Evolutionary conservation across 495 filamentous ascomycete genomes (phyloP), one percentile per base, ranked within the genome.

Genomic region (Durotheca rogersii): DNA sequence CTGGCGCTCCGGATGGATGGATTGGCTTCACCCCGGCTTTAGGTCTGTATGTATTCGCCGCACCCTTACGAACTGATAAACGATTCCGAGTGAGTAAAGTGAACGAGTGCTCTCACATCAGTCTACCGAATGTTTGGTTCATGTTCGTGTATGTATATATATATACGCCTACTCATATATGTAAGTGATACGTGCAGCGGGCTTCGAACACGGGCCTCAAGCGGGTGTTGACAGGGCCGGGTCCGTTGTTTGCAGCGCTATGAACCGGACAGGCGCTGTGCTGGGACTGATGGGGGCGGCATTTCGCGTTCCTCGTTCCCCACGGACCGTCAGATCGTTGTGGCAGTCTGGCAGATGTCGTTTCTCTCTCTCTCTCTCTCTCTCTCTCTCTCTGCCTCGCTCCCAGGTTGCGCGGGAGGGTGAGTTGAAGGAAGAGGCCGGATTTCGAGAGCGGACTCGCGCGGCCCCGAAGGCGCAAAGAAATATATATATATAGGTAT

Each of bases 171-270:
- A 36, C 18, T 41, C 21, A 37, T 30, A 39, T 50, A 40, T 18
- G 41, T 46, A 43, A 25, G 12, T 30, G 14, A 14, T 42, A 42
- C 38, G 20, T 44, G 20, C 20, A 39, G 41, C 46, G 7, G 33
- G 50, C 38, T 33, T 16, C 12, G 32, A 3, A 35, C 41, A 39
- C 51, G 46, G 56, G 41, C 47, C 42, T 51, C 47, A 36, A 54
- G 47, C 56, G 56, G 56, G 36, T 46, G 33, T 16, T 51, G 51
- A 40, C 56, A 56, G 56, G 16, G 39, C 33, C 34, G 25, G 21
- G 15, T 44, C 42, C 31, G 33, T 46, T 42, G 37, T 36, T 54
- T 41, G 50, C 16, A 41, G 35, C 34, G 12, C 19, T 18, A 9
- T 9, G 4, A 27, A 27, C 4, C 23, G 23, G 41, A 27, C 17